Evolutionary conservation across 805 yeast genomes (phyloP).

Genomic region (Sungouiella thailandica): DNA sequence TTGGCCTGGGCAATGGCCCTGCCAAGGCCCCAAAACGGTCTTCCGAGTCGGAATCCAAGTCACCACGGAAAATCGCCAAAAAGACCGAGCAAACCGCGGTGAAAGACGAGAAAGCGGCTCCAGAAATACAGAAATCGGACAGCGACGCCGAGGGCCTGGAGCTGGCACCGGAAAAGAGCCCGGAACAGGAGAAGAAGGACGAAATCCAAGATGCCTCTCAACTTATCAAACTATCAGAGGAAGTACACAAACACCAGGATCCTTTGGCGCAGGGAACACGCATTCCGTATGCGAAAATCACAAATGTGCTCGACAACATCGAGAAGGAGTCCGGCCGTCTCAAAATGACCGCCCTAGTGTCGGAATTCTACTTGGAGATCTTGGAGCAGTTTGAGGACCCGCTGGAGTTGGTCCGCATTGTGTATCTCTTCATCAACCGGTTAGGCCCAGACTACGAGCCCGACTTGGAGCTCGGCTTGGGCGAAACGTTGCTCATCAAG

Average conservation of each 20-base stretch:
- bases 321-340: conserved; percentile 80
- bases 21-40: neutral
- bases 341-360: conserved; percentile 70
- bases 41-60: neutral
- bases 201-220: conserved; percentile 6
- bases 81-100: neutral
- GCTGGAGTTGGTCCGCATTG: conserved; percentile 58
- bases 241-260: conserved; percentile 7
- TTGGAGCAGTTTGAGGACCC: conserved; percentile 38
- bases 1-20: conserved; percentile 7
- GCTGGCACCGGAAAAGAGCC: neutral
- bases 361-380: conserved; percentile 66
- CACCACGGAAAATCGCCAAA: neutral
- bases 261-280: conserved; percentile 6
- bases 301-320: conserved; percentile 67
- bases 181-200: neutral
- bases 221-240: conserved; percentile 10
- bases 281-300: conserved; percentile 38
- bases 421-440: conserved; percentile 81
- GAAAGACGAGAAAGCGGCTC: neutral
- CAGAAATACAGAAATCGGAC: too few species aligned
- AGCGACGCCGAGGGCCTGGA: too few species aligned
- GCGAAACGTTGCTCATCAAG: conserved; percentile 82
- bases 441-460: conserved; percentile 92
- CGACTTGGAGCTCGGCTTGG: conserved; percentile 88